Evolutionary conservation across 73 alveolate species (phyloP), one percentile per base, ranked within the genome.

Genomic region (Stentor coeruleus): DNA sequence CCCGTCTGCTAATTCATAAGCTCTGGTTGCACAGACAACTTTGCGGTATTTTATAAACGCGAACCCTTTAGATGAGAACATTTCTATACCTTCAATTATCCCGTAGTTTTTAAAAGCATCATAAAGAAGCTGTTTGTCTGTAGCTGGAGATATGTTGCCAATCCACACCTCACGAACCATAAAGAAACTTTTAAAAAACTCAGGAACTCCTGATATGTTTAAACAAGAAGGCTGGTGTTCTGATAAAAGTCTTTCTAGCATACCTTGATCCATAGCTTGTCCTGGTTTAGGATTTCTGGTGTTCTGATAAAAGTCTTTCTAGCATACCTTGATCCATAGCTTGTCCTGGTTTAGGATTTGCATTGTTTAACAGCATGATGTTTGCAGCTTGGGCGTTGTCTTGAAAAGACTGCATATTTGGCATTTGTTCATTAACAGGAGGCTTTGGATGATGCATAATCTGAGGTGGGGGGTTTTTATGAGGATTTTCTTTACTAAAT

Each of bases 11-110:
- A 15, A 35, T 38, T 75, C 83, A 75, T 75, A 75, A 20, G 83
- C 83, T 38, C 66, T 15, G 38, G 74, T 39, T 20, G 83, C 83
- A 20, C 80, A 75, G 39, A 39, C 38, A 15, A 75, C 83, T 75
- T 37, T 75, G 11, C 83, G 26, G 39, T 36, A 75, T 38, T 75
- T 75, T 37, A 75, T 33, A 35, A 75, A 75, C 33, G 74, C 59
- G 38, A 75, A 75, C 20, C 83, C 72, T 38, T 75, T 75, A 14
- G 83, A 36, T n/a, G 81, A 36, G 39, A 75, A 75, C 83, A 75
- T 75, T 75, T 75, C 83, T 20, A 75, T 38, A 35, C 83, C 83
- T 75, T 75, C 83, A 35, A 75, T 40, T 75, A 37, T 38, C 59
- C 83, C 83, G 38, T 20, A 75, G 37, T 26, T 28, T 40, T 75